Base-by-base conservation (phyloP, 1,284 basidiomycete species). In the Fistulinella cinereoalba region DNA sequence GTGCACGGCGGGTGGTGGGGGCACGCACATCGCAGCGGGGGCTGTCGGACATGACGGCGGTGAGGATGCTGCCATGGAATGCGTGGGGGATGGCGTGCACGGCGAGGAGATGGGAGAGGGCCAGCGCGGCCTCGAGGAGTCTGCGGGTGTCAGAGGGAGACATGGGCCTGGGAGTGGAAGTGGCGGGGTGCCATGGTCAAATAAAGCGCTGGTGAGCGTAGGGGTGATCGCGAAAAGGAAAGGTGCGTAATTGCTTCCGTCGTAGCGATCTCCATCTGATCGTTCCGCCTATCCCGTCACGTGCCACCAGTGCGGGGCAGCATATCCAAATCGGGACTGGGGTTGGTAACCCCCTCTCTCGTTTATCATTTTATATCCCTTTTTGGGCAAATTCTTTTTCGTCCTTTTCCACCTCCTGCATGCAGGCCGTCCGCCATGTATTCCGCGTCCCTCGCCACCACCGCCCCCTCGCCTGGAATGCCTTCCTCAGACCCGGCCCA, bases 41-140 rank as follows among this genome's bases (percentile, higher is more conserved):
- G 37, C 65, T 69, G 55, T 71, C 72, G 1, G 75, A 69, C 43
- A 80, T 66, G 29, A 80, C 57, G n/a, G 79, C 71, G 36, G 74
- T 71, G 53, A 79, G 62, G 44, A 80, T 56, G 49, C 62, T 74
- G 11, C 78, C 78, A 49, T 81, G 66, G 50, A 80, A 80, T 18
- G 79, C 79, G 46, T 80, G 78, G 11, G 73, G 70, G 27, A 80
- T 71, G 48, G 65, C 64, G 24, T 66, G 59, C 8, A 65, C 54
- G 44, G 52, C 61, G 37, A 79, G 68, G 41, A 70, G 60, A 45
- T 63, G 66, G 8, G 77, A 79, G 55, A 79, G 73, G 29, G 72
- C 69, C 31, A 62, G 58, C 29, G 77, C 78, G 33, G 77, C 76
- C 53, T 79, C 73, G 54, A 81, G 60, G 46, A 79, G 64, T 56